phyloP scores from a whole-genome alignment of 306 rosid species.

The Prunus armeniaca region DNA sequence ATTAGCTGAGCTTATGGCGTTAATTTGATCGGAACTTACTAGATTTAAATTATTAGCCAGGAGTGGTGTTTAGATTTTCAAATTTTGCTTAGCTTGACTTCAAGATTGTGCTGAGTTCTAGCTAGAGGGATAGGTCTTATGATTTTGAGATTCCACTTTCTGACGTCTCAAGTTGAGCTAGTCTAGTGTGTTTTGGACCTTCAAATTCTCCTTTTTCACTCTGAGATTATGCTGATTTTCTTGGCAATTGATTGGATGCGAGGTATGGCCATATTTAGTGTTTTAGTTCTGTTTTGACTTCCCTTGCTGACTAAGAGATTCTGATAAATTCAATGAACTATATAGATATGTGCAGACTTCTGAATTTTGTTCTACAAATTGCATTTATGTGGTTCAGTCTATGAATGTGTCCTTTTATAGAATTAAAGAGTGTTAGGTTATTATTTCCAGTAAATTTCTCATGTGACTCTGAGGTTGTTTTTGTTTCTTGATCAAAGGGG shows the following conservation, averaged over 20 bases:
- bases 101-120: not conserved
- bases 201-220: not conserved
- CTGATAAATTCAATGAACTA: not conserved
- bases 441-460: not conserved
- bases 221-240: not conserved
- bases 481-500: slow-evolving; percentile 45
- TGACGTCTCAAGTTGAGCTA: not conserved
- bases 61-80: not conserved
- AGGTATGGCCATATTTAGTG: not conserved
- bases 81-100: not conserved
- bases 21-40: not conserved
- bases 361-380: not conserved
- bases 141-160: not conserved
- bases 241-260: not conserved
- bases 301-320: not conserved
- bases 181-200: not conserved
- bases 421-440: not conserved
- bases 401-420: not conserved
- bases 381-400: not conserved
- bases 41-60: not conserved
- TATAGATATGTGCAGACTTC: not conserved
- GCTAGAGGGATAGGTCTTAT: not conserved
- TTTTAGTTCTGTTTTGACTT: not conserved
- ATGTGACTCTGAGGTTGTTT: slow-evolving; percentile 18
- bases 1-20: not conserved